Evolutionary conservation across 2,329 filamentous ascomycete genomes (phyloP), one percentile per base, ranked within the genome.

Genomic region (Stagonosporopsis rhizophila): DNA sequence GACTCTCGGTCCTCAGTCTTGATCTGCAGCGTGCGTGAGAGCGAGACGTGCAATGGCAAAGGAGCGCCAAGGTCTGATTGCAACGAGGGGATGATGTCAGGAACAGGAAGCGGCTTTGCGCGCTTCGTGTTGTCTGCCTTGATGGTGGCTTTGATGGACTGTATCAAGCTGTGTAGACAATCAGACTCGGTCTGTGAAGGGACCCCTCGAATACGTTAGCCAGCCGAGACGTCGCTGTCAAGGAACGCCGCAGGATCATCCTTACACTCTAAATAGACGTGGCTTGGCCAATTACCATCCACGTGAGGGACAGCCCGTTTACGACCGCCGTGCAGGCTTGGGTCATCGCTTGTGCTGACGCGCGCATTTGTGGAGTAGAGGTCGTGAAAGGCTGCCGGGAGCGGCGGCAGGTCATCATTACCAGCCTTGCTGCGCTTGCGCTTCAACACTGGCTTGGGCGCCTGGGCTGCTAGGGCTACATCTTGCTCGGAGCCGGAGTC

Each of bases 241-340:
- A 41, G 44, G 44, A 45, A 40, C 28, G 17, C 37, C 35, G 34
- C 42, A 47, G 46, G 48, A 41, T 47, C 52, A 60, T n/a, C 80
- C 87, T 78, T 82, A 96, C 95, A 99, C 79, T 98, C 94, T 53
- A 96, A 81, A 75, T 96, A 98, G 41, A 98, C 74, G 77, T 98
- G 94, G 30, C 88, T 92, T 1, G 94, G 92, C 95, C 95, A 99
- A 75, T 92, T 91, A 58, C 95, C 95, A 56, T 87, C 85, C 23
- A 94, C 81, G 76, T 99, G 95, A 22, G 94, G 93, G 44, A 87
- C 90, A 54, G 89, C 85, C 38, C 95, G 86, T 71, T 88, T 91
- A 41, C 94, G 87, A 50, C 95, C 95, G 28, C 89, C 89, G 75
- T 99, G 95, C 55, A 98, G 81, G 57, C 83, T 82, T 1, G 94